Evolutionary conservation across 768 basidiomycete genomes (phyloP), one percentile per base, ranked within the genome.

Genomic region (Auriculariales sp.): DNA sequence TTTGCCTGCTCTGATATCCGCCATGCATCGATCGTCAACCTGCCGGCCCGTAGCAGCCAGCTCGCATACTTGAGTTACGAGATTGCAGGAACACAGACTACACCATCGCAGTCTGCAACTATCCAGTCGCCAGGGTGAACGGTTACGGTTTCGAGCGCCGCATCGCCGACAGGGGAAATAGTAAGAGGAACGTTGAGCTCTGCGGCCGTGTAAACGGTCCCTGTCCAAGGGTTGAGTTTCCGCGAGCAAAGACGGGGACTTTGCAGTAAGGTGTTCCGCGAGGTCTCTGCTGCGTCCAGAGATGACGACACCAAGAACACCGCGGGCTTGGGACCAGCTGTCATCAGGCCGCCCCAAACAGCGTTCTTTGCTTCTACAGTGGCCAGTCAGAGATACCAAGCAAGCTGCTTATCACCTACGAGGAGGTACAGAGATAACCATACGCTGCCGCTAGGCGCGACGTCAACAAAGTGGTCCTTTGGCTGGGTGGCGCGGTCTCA

Each of bases 281-380:
- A 91, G 61, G 64, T 97, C 92, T 58, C 92, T 75, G 65, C 84
- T 88, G 14, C 88, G 77, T 9, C 88, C 88, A 36, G 82, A 85
- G 52, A 94, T 82, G 34, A 94, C 69, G 42, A 83, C 87, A 10
- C 87, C 91, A 22, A 68, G 67, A 11, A 79, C 80, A 17, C 74
- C 74, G 50, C 81, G 78, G 11, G 77, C 74, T 58, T 78, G 75
- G 1, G 90, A 19, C 87, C 87, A 0, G 86, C 84, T 10, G 87
- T 80, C 89, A 91, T 89, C 46, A 89, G 76, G 17, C 91, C 90
- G 22, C 91, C 90, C 91, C 91, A 94, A 4, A 90, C 85, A 3
- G 89, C 88, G 56, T 79, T 83, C 63, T 82, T 83, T 25, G 71
- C 67, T 49, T 78, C 86, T 82, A 61, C 42, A 33, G n/a, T 34